Evolutionary conservation across 192 early-diverging fungal genomes (phyloP).

Genomic region (Gonapodya sp.): DNA sequence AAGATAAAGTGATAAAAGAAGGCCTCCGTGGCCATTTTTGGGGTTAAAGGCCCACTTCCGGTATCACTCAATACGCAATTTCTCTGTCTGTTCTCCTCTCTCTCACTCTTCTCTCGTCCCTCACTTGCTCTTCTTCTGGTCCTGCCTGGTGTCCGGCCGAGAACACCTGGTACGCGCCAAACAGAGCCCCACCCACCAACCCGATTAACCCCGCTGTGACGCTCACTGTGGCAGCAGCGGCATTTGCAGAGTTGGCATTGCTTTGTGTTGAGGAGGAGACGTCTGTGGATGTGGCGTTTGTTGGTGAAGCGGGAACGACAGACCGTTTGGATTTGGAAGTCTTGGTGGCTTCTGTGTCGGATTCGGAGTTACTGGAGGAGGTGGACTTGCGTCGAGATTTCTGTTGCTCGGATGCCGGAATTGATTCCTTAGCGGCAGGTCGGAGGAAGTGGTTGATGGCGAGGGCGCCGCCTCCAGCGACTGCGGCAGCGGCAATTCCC

Average conservation of each 20-base stretch:
- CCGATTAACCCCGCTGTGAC: not conserved
- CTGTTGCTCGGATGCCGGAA: not conserved
- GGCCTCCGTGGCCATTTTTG: no score
- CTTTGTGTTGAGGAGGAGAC: not conserved
- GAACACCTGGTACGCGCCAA: slow-evolving; percentile 3
- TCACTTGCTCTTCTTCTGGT: not conserved
- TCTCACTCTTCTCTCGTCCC: not conserved
- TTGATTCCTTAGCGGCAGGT: no score
- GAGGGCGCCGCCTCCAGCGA: not conserved
- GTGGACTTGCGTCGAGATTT: not conserved
- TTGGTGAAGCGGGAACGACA: not conserved
- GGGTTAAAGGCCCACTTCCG: no score
- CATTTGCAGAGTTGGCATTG: no score
- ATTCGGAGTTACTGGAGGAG: no score
- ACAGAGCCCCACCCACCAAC: not conserved
- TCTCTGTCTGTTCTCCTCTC: not conserved
- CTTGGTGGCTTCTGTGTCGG: no score
- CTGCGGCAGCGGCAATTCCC: not conserved
- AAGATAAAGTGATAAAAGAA: no score
- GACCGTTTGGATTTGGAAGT: not conserved
- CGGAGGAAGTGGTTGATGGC: not conserved
- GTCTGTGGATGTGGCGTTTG: not conserved
- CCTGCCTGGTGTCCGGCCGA: not conserved
- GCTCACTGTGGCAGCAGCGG: not conserved
- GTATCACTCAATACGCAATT: no score